Evolutionary conservation across 2,329 filamentous ascomycete species (phyloP), one percentile per base, ranked within the genome.

Genomic region (Colletotrichum sp.): DNA sequence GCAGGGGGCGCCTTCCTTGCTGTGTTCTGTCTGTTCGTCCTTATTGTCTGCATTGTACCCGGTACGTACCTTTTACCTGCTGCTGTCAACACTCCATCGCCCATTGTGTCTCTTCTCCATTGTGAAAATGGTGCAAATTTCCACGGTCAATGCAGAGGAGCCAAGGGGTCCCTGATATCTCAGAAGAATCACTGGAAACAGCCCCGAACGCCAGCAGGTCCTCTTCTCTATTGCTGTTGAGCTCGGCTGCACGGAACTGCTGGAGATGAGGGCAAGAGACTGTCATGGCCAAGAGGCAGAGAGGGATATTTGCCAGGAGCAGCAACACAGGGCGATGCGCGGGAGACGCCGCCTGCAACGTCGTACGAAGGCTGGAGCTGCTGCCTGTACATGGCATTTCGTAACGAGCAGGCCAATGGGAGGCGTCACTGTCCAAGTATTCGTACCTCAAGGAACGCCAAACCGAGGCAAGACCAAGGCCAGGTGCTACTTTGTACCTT

Each of bases 141-240:
- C 70, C 73, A 65, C 63, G 12, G 65, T 76, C 65, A 76, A 76
- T 76, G 74, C 74, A 73, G 26, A 59, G 55, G 30, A 39, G 24
- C 28, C 69, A 18, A 18, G 36, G 24, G 24, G 30, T 64, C 71
- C 57, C 57, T 39, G 55, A 30, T 62, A 52, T 63, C 2, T 13
- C 44, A 1, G 44, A 52, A 52, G 6, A 26, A 18, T 18, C 1
- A n/a, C 12, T 28, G 30, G n/a, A 66, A 66, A 30, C 13, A 48
- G 34, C 63, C 34, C 63, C 36, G 63, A 39, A 65, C 34, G 62
- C 62, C 36, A 52, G n/a, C 44, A 22, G 1, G 44, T 22, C 44
- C n/a, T 52, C n/a, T 5, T 22, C n/a, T 48, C n/a, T 22, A 22
- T 5, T 52, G 6, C 10, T 24, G 44, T 52, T 13, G 44, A 52